These are phyloP conservation scores for Trichodelitschia bisporula DNA, from an alignment of 495 filamentous ascomycete species.

Conservation along the genomic window DNA sequence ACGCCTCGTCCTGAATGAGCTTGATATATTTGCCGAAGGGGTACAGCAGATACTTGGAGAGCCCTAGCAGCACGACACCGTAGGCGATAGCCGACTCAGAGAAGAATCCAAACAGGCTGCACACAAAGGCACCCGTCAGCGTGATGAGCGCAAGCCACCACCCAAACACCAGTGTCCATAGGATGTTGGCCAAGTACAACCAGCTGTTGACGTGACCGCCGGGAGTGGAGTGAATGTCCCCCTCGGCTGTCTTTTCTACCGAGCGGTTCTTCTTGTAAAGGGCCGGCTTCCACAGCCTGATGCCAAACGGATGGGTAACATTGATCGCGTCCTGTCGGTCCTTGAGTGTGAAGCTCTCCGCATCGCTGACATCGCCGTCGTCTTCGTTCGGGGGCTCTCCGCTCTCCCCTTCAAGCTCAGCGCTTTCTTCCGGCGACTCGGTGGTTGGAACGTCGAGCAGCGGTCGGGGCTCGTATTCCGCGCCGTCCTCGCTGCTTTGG, in stretches of 20 bases:
- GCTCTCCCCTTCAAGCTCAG: slow-evolving; percentile 20
- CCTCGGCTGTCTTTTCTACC: slow-evolving; percentile 86
- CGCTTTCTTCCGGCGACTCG: slow-evolving; percentile 9
- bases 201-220: slow-evolving; percentile 66
- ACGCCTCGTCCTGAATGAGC: slow-evolving; percentile 77
- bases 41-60: slow-evolving; percentile 75
- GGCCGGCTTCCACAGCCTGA: slow-evolving; percentile 95
- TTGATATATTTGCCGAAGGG: slow-evolving; percentile 93
- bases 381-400: slow-evolving; percentile 35
- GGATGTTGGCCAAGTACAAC: slow-evolving; percentile 62
- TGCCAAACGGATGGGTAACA: slow-evolving; percentile 94
- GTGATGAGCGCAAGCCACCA: slow-evolving; percentile 87
- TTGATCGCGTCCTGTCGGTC: slow-evolving; percentile 97
- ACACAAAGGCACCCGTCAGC: slow-evolving; percentile 43
- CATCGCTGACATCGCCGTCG: slow-evolving; percentile 20
- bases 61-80: slow-evolving; percentile 58
- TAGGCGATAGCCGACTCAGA: slow-evolving; percentile 58
- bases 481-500: slow-evolving; percentile 9
- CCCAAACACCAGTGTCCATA: slow-evolving; percentile 83
- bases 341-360: slow-evolving; percentile 44
- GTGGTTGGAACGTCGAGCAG: slow-evolving; percentile 9
- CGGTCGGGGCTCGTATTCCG: slow-evolving; percentile 7
- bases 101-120: slow-evolving; percentile 55
- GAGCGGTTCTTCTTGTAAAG: slow-evolving; percentile 94
- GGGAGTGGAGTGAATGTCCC: slow-evolving; percentile 88